A percentile compares a stretch with the other conserved stretches of the same genome.
Conservation (phyloP, 305 asterid species). For the Solanum hybrid region DNA sequence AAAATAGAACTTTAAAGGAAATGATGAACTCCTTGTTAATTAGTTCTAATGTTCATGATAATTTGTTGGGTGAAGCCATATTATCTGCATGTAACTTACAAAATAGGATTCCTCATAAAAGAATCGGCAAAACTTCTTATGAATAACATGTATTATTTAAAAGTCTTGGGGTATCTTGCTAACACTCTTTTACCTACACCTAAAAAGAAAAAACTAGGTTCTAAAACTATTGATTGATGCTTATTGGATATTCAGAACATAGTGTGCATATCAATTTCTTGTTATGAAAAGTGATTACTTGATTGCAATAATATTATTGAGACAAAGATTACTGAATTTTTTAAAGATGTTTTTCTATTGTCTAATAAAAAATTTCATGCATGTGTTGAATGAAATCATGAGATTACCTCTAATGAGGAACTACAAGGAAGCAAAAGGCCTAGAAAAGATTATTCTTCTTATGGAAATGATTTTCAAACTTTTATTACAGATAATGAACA, state of each 20-base stretch:
- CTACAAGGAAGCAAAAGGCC: neutral
- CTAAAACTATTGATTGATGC: neutral
- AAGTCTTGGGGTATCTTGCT: neutral
- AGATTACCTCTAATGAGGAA: neutral
- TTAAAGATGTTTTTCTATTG: neutral
- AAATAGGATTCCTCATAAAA: neutral
- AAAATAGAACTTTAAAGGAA: neutral
- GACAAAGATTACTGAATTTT: neutral
- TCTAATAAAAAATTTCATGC: neutral
- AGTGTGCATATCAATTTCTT: neutral
- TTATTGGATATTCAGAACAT: neutral
- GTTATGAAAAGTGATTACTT: neutral
- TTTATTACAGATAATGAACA: neutral
- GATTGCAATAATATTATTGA: neutral
- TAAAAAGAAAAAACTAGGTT: no score
- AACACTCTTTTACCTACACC: neutral
- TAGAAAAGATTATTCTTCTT: no score
- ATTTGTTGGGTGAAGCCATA: neutral
- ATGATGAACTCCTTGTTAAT: neutral
- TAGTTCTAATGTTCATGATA: neutral
- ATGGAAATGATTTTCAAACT: neutral
- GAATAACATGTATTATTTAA: neutral
- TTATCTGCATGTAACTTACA: neutral
- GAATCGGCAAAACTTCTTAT: no score
- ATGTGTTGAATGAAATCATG: neutral